These are phyloP conservation scores for Kokia cookei DNA, from an alignment of 441 rosid genomes.

Conservation along the genomic window DNA sequence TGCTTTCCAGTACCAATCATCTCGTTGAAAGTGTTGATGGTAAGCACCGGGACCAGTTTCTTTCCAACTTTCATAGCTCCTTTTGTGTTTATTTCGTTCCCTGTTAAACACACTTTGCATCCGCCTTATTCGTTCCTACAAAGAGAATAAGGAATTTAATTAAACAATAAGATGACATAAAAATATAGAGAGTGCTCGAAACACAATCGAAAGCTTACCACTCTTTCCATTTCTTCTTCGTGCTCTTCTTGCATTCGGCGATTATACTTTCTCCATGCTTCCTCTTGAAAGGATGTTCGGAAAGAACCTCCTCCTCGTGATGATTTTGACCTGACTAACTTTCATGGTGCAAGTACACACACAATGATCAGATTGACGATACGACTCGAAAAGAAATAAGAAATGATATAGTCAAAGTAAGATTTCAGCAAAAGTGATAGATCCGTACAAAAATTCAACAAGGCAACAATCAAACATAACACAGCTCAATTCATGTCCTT, in stretches of 20 bases:
- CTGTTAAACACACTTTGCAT: conserved; percentile 96
- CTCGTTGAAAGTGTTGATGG: conserved; percentile 85
- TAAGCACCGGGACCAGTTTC: conserved; percentile 56
- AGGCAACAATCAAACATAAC: background rate
- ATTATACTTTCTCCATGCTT: conserved; percentile 79
- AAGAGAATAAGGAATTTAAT: background rate
- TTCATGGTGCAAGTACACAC: conserved; percentile 18
- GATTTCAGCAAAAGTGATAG: background rate
- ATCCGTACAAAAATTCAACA: background rate
- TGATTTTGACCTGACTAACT: conserved; percentile 67
- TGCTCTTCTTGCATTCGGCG: conserved; percentile 90
- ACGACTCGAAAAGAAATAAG: background rate
- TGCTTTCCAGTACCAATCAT: conserved; percentile 97
- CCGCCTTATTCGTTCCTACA: conserved; percentile 89
- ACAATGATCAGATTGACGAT: conserved; percentile 13
- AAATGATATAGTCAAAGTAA: background rate
- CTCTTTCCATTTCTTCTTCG: conserved; percentile 97
- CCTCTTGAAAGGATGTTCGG: conserved; percentile 75
- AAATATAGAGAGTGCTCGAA: background rate
- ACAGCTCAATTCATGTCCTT: background rate
- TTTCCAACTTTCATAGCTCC: conserved; percentile 79
- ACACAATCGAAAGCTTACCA: conserved; percentile 43
- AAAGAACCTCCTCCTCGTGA: conserved; percentile 51
- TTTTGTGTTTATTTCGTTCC: conserved; percentile 67
- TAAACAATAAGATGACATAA: background rate